Evolutionary conservation across 179 eudicot genomes (phyloP).

Genomic region (Dionaea muscipula): DNA sequence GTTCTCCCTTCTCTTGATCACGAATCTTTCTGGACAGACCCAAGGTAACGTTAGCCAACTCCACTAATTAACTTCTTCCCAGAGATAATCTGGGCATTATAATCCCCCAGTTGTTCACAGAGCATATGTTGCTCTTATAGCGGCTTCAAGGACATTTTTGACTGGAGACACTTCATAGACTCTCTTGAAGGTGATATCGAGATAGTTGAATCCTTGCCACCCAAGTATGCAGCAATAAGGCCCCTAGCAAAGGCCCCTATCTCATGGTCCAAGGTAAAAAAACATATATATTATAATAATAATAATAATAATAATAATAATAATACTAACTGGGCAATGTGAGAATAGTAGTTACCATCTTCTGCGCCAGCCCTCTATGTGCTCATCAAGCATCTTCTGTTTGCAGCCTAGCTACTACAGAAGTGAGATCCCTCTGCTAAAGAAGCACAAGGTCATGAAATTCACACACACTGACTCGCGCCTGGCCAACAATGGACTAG

Average conservation of each 20-base stretch:
- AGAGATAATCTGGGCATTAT: neutral
- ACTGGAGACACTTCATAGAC: constrained; percentile 65
- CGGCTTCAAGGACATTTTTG: constrained; percentile 69
- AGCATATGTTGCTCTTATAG: constrained; percentile 20
- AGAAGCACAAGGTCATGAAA: constrained; percentile 48
- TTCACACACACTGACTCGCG: constrained; percentile 71
- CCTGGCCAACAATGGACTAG: constrained; percentile 56
- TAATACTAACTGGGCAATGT: too few species aligned
- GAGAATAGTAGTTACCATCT: too few species aligned
- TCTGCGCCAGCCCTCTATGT: neutral
- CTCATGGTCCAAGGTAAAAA: constrained; percentile 71
- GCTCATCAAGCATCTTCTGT: neutral
- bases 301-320: too few species aligned
- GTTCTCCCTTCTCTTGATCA: constrained; percentile 90
- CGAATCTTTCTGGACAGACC: constrained; percentile 75
- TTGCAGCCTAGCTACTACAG: constrained; percentile 56
- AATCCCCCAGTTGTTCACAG: neutral
- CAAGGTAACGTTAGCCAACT: constrained; percentile 34
- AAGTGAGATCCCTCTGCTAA: constrained; percentile 34
- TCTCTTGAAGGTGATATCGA: constrained; percentile 43
- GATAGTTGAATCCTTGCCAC: constrained; percentile 55
- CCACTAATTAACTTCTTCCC: neutral
- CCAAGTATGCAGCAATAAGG: constrained; percentile 22
- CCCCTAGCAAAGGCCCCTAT: constrained; percentile 53
- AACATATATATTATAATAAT: too few species aligned